Evolutionary conservation across 2,329 filamentous ascomycete species (phyloP).

Genomic region (Plectosphaerella cucumerina): DNA sequence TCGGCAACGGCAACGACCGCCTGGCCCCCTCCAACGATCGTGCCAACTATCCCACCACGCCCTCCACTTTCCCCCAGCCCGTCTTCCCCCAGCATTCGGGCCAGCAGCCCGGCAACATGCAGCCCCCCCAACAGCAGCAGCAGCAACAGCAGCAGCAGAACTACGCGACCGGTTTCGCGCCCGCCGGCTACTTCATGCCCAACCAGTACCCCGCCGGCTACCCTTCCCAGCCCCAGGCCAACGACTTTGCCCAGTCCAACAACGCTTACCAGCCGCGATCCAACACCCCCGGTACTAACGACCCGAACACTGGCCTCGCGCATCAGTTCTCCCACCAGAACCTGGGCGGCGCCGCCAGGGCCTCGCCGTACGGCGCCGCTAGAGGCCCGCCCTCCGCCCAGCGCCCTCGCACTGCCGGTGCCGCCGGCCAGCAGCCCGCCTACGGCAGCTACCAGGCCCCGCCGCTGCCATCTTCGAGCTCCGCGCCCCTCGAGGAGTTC

Average conservation of each 20-base stretch:
- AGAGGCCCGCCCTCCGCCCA: constrained; percentile 66
- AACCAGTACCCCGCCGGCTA: constrained; percentile 49
- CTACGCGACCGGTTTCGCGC: constrained; percentile 41
- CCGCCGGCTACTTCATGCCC: constrained; percentile 57
- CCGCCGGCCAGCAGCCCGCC: constrained; percentile 55
- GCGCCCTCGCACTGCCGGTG: constrained; percentile 81
- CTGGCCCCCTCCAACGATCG: constrained; percentile 57
- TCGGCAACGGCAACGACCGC: constrained; percentile 62
- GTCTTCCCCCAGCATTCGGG: constrained; percentile 49
- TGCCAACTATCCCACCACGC: constrained; percentile 73
- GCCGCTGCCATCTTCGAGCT: constrained; percentile 56
- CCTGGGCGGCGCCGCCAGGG: constrained; percentile 63
- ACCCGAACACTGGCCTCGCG: constrained; percentile 85
- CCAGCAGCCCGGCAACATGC: constrained; percentile 46
- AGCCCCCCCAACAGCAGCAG: constrained; percentile 25
- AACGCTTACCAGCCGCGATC: constrained; percentile 46
- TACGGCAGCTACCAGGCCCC: constrained; percentile 66
- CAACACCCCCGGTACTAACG: constrained; percentile 62
- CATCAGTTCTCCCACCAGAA: constrained; percentile 98
- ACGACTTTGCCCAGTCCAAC: constrained; percentile 50
- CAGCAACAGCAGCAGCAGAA: constrained; percentile 36
- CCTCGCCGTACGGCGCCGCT: constrained; percentile 60
- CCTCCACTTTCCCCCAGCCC: constrained; percentile 93
- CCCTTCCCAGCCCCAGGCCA: constrained; percentile 30
- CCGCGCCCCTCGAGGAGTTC: constrained; percentile 59